Evolutionary conservation across 169 alveolate species (phyloP), one percentile per base, ranked within the genome.

Genomic region (Plasmodium cynomolgi): DNA sequence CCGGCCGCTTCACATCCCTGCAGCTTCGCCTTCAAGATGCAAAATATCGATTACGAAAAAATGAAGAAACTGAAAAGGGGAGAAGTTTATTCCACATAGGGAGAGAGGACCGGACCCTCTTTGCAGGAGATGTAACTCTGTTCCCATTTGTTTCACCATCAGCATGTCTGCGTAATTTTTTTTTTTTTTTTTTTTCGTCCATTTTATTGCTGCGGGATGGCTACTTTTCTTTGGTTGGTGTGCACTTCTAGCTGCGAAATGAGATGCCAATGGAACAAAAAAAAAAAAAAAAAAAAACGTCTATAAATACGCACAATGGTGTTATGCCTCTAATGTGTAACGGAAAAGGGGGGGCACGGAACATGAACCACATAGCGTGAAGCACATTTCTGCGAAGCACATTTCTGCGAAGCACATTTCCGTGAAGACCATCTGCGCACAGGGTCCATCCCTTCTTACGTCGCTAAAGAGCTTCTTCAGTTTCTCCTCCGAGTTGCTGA

Each of bases 11-110:
- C 29, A 54, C 71, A 11, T 56, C 47, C 81, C 68, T 77, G 26
- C 47, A 86, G 93, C 72, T 86, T 71, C 72, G 93, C 93, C n/a
- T 86, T 86, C 71, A 86, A 86, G 44, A 84, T 86, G 58, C 93
- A 86, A 86, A 86, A 86, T 86, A 75, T 86, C 20, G 93, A 86
- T 71, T 86, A 86, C 83, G 93, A 86, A 86, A 86, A 86, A 71
- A 86, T 86, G 34, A 86, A 86, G 47, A 86, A 77, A 86, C 80
- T 86, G 26, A 86, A 86, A 86, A 86, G 93, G 79, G 93, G 93
- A 37, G 93, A 86, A 77, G 79, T 86, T 13, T 86, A 86, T 86
- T 77, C 84, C 37, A 86, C 47, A 17, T 86, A 75, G 81, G 68
- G 20, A 74, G n/a, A 37, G 58, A 80, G 33, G 31, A 47, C 23